phyloP scores from a whole-genome alignment of 345 rosid species.

The Dipteronia sinensis region DNA sequence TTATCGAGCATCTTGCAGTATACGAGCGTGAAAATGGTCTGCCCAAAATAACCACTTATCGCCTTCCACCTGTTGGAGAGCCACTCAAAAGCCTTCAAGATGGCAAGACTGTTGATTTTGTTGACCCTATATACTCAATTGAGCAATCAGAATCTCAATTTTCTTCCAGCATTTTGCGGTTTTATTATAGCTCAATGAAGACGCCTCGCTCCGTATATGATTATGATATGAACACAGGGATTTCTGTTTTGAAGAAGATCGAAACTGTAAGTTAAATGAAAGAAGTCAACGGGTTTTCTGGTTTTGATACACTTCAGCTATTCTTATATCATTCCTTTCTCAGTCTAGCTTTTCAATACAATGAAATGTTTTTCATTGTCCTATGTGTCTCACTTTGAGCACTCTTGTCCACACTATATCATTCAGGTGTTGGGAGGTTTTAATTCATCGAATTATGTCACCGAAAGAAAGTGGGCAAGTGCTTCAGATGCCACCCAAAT shows the following conservation, averaged over 20 bases:
- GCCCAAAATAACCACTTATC: conserved; percentile 59
- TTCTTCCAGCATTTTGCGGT: conserved; percentile 71
- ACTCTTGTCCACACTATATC: conserved; percentile 2
- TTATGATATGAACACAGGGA: conserved; percentile 75
- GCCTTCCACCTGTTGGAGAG: conserved; percentile 72
- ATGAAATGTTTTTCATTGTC: not conserved
- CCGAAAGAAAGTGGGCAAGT: conserved; percentile 89
- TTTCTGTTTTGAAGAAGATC: conserved; percentile 76
- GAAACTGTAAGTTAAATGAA: conserved; percentile 59
- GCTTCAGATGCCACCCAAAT: conserved; percentile 84
- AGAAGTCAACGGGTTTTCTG: not conserved
- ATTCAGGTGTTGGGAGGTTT: conserved; percentile 88
- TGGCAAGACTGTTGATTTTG: conserved; percentile 65
- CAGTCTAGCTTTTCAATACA: not conserved
- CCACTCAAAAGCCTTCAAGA: conserved; percentile 62
- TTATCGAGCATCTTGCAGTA: conserved; percentile 72
- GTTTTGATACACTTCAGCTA: not conserved
- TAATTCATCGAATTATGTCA: conserved; percentile 72
- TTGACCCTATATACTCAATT: conserved; percentile 71
- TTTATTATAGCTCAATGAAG: conserved; percentile 78
- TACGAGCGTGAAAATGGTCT: conserved; percentile 84
- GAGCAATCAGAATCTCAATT: conserved; percentile 58
- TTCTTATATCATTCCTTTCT: not conserved
- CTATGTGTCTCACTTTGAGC: not conserved
- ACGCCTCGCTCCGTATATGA: conserved; percentile 79